phyloP scores from a whole-genome alignment of 352 stramenopile genomes.

The Elongisporangium undulatum region DNA sequence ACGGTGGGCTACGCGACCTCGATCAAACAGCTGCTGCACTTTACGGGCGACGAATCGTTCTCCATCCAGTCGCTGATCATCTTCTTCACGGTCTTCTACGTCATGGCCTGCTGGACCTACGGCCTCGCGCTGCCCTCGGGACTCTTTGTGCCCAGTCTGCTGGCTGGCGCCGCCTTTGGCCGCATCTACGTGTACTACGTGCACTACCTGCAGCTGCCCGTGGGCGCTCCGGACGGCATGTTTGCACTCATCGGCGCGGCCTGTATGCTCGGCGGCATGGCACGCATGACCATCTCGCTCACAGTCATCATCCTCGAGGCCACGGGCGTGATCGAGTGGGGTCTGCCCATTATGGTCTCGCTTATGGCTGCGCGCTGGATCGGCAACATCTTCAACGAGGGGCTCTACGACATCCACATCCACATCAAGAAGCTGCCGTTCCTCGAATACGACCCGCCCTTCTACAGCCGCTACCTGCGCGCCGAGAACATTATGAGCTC shows the following conservation, averaged over 20 bases:
- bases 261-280: slow-evolving; percentile 94
- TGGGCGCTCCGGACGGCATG: slow-evolving; percentile 85
- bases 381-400: slow-evolving; percentile 98
- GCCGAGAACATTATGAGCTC: slow-evolving; percentile 77
- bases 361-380: slow-evolving; percentile 96
- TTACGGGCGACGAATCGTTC: slow-evolving; percentile 89
- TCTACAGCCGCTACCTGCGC: slow-evolving; percentile 71
- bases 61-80: slow-evolving; percentile 91
- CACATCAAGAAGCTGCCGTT: slow-evolving; percentile 96
- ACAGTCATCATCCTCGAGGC: slow-evolving; percentile 98
- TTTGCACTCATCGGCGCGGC: slow-evolving; percentile 97
- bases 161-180: slow-evolving; percentile 94
- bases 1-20: slow-evolving; percentile 94
- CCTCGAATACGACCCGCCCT: slow-evolving; percentile 93
- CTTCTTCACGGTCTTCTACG: slow-evolving; percentile 95
- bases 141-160: slow-evolving; percentile 96
- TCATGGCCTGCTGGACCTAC: slow-evolving; percentile 94
- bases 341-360: slow-evolving; percentile 97
- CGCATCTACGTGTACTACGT: slow-evolving; percentile 69
- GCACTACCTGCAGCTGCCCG: slow-evolving; percentile 53
- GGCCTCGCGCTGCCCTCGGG: slow-evolving; percentile 96
- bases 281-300: slow-evolving; percentile 98
- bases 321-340: slow-evolving; percentile 98
- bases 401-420: slow-evolving; percentile 99
- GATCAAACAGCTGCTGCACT: slow-evolving; percentile 97